Conservation (phyloP, 495 filamentous ascomycete genomes). For the Saxispiralis lemnorum region DNA sequence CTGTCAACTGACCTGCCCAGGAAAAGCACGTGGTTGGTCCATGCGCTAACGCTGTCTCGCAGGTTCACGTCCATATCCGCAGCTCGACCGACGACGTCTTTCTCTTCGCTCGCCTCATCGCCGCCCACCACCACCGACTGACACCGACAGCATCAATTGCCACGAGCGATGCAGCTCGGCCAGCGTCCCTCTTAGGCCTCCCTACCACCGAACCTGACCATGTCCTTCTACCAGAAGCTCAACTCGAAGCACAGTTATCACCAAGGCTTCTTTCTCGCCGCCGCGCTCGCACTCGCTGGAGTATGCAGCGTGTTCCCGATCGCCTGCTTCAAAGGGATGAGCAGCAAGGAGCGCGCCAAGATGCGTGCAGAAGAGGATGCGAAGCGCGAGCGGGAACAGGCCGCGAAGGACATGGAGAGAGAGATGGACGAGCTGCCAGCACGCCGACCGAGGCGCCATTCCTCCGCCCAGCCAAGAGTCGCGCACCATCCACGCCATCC, state of each 20-base stretch:
- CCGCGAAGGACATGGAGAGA: not conserved
- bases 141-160: no score
- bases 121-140: no score
- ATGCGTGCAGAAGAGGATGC: not conserved
- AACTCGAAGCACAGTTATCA: constrained; percentile 10
- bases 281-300: constrained; percentile 9
- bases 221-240: constrained; percentile 7
- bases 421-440: not conserved
- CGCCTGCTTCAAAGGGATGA: constrained; percentile 16
- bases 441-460: constrained; percentile 8
- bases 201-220: not conserved
- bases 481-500: constrained; percentile 7
- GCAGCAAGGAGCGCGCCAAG: constrained; percentile 10
- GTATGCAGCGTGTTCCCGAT: constrained; percentile 17
- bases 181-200: no score
- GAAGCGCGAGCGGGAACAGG: constrained; percentile 1
- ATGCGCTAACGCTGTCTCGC: no score
- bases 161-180: no score
- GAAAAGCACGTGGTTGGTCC: no score
- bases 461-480: constrained; percentile 6
- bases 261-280: constrained; percentile 9
- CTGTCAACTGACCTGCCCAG: no score
- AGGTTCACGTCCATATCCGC: no score
- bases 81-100: no score
- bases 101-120: no score